Base-by-base conservation (phyloP, 1,284 basidiomycete genomes). In the Earliella scabrosa region DNA sequence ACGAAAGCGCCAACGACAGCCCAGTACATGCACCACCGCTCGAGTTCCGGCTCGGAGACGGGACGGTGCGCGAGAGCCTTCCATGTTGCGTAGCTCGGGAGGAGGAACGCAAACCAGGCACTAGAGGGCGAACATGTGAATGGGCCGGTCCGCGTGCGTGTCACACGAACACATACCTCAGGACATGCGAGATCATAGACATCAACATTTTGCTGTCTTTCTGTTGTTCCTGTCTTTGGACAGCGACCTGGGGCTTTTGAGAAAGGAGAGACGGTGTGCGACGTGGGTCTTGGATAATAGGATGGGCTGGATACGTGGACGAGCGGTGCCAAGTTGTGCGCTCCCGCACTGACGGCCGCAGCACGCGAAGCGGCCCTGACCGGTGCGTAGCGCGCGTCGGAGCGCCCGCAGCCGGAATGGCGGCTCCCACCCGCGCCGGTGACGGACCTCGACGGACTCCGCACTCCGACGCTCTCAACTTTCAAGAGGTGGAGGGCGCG, bases 71-170 rank as follows among this genome's bases (percentile, higher is more conserved):
- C 79, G 20, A 93, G 73, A 16, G 85, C 82, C 69, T 90, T 88
- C 79, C 81, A 87, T 4, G 87, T 88, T 4, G 78, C 71, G 61
- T 82, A 89, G 59, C 75, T 79, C 0, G 87, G 87, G 3, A 88
- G 71, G 1, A 84, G 73, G 66, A 87, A 86, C 1, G 82, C 84
- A 59, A 90, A 88, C 85, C 85, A 89, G 49, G 85, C 85, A 67
- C 87, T 88, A 60, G 20, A 43, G 41, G 16, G 36, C 9, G 26
- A 36, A 47, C 46, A 49, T 31, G 41, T 57, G 51, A 54, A 36
- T 35, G 54, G 27, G 24, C 26, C 16, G 56, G 10, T 16, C 43
- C 46, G 35, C 16, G 50, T 31, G 34, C 34, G 45, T 41, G 49
- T 51, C 62, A 59, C 64, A 56, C 59, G 57, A 60, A 41, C 31